These are phyloP conservation scores for Pseudogymnoascus sp. DNA, from an alignment of 2,329 filamentous ascomycete genomes.

Conservation along the genomic window DNA sequence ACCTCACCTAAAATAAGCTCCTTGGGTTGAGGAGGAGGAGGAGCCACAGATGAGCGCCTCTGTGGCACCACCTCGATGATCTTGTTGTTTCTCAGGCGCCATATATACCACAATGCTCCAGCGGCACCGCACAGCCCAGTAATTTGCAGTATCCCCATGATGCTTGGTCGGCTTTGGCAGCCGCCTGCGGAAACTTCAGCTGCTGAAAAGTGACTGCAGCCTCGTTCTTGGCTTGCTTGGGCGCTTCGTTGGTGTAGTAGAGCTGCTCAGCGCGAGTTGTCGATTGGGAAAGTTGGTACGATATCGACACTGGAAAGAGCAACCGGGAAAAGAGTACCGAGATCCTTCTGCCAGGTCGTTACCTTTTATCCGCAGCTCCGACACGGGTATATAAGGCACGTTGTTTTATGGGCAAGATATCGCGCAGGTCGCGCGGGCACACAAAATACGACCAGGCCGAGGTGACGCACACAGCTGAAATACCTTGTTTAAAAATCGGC, in stretches of 20 bases:
- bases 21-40: not conserved
- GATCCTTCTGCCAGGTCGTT: slow-evolving; percentile 1
- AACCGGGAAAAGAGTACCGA: not conserved
- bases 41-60: not conserved
- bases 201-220: not conserved
- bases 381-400: not conserved
- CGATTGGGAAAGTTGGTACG: not conserved
- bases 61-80: not conserved
- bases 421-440: not conserved
- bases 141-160: not conserved
- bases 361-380: slow-evolving; percentile 4
- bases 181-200: not conserved
- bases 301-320: not conserved
- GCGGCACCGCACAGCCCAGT: not conserved
- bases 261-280: not conserved
- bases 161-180: not conserved
- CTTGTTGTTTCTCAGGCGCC: not conserved
- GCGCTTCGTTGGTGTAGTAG: not conserved
- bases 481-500: slow-evolving; percentile 7
- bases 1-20: not conserved
- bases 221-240: not conserved
- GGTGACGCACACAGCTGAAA: not conserved
- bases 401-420: slow-evolving; percentile 4
- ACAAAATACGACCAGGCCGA: not conserved
- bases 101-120: not conserved